These are phyloP conservation scores for Fermentozyma sake DNA, from an alignment of 1,139 yeast species.

Conservation along the genomic window DNA sequence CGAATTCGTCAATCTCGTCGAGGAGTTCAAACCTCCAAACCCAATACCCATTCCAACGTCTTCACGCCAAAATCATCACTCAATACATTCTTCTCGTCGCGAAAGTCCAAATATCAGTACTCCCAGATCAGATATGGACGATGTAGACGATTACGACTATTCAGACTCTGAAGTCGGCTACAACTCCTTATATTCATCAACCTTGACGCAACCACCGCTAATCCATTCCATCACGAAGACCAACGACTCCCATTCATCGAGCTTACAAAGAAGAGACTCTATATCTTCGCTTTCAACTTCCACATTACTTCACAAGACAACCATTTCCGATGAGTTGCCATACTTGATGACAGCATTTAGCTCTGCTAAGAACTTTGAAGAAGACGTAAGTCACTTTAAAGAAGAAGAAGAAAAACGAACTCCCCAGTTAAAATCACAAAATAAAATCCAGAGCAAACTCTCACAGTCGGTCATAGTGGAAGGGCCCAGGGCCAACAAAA, in stretches of 20 bases:
- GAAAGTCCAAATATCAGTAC: slow-evolving; percentile 6
- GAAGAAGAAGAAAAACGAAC: slow-evolving; percentile 16
- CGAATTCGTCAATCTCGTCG: slow-evolving; percentile 1
- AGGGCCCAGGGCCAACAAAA: no score
- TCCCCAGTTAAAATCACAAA: slow-evolving; percentile 1
- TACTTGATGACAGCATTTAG: slow-evolving; percentile 54
- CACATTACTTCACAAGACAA: slow-evolving; percentile 36
- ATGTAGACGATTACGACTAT: slow-evolving; percentile 18
- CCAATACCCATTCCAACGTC: neutral
- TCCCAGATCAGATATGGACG: slow-evolving; percentile 6
- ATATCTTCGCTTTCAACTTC: slow-evolving; percentile 26
- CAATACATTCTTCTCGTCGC: slow-evolving; percentile 1
- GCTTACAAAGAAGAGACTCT: slow-evolving; percentile 21
- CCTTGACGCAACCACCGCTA: slow-evolving; percentile 29
- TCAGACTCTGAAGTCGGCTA: slow-evolving; percentile 30
- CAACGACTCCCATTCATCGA: slow-evolving; percentile 6
- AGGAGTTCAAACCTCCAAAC: neutral
- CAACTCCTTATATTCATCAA: slow-evolving; percentile 25
- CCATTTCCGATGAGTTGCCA: slow-evolving; percentile 53
- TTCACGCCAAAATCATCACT: no score
- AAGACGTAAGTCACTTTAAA: slow-evolving; percentile 40
- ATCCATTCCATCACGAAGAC: slow-evolving; percentile 40
- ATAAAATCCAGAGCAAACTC: slow-evolving; percentile 1
- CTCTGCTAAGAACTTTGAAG: slow-evolving; percentile 47
- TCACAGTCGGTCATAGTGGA: no score